Conservation (phyloP, 2,329 filamentous ascomycete species). For the Hysterium pulicare region DNA sequence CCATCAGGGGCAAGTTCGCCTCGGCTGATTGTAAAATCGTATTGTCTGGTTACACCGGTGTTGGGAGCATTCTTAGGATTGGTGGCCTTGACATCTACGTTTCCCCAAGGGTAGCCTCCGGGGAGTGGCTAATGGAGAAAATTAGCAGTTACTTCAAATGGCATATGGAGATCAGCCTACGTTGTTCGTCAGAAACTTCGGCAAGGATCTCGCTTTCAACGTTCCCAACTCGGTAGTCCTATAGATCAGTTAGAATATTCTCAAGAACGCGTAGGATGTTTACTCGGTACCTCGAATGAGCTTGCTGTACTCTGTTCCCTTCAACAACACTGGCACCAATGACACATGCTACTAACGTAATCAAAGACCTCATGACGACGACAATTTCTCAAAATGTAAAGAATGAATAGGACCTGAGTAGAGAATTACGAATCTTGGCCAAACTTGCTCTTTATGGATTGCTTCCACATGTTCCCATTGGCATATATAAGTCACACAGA, state of each 20-base stretch:
- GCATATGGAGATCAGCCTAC: neutral
- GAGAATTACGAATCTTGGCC: neutral
- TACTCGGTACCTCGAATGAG: neutral
- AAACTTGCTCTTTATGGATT: too few species aligned
- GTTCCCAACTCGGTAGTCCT: neutral
- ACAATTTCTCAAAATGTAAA: neutral
- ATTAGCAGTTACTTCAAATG: neutral
- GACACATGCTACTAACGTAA: neutral
- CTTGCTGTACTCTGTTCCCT: neutral
- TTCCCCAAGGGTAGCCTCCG: neutral
- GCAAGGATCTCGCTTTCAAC: neutral
- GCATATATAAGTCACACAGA: neutral
- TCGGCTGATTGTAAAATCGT: constrained; percentile 9
- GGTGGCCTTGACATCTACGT: too few species aligned
- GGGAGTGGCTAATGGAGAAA: neutral
- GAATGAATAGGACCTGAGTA: neutral
- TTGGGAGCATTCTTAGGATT: neutral
- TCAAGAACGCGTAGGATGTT: neutral
- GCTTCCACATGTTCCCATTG: neutral
- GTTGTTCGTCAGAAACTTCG: neutral
- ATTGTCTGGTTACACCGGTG: constrained; percentile 3
- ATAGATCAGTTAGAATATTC: neutral
- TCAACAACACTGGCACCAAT: neutral
- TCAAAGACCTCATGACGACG: neutral
- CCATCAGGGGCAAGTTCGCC: constrained; percentile 9